Conservation (phyloP, 352 stramenopile genomes). For the Globisporangium camurandrum region DNA sequence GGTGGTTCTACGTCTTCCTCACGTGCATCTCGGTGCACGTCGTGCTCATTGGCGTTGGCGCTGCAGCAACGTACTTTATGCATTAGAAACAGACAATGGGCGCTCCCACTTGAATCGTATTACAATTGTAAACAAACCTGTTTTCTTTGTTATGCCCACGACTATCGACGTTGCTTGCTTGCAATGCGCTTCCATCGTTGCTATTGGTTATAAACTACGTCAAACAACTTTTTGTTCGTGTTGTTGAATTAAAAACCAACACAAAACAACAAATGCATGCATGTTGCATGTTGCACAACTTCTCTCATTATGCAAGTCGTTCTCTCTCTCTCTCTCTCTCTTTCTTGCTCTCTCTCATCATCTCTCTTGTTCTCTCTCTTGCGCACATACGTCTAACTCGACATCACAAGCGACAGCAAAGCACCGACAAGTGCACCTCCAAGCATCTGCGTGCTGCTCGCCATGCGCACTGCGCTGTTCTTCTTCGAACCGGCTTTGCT, state of each 20-base stretch:
- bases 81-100: no score
- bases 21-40: slow-evolving; percentile 58
- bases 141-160: no score
- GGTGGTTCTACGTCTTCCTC: slow-evolving; percentile 80
- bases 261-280: no score
- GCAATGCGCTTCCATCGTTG: no score
- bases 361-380: not conserved
- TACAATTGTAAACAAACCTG: not conserved
- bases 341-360: not conserved
- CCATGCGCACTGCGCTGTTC: slow-evolving; percentile 10
- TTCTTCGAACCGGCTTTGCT: slow-evolving; percentile 11
- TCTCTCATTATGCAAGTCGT: no score
- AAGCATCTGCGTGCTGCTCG: not conserved
- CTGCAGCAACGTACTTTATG: slow-evolving; percentile 27
- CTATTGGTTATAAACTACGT: no score
- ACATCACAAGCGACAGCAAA: slow-evolving; percentile 3
- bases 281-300: no score
- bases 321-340: no score
- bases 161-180: no score
- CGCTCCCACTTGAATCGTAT: not conserved
- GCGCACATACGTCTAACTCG: slow-evolving; percentile 3
- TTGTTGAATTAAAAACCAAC: no score
- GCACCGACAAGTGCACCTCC: not conserved
- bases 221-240: no score
- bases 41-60: slow-evolving; percentile 37